These are phyloP conservation scores for Backusella sp. DNA, from an alignment of 192 early-diverging fungal genomes.

Conservation along the genomic window DNA sequence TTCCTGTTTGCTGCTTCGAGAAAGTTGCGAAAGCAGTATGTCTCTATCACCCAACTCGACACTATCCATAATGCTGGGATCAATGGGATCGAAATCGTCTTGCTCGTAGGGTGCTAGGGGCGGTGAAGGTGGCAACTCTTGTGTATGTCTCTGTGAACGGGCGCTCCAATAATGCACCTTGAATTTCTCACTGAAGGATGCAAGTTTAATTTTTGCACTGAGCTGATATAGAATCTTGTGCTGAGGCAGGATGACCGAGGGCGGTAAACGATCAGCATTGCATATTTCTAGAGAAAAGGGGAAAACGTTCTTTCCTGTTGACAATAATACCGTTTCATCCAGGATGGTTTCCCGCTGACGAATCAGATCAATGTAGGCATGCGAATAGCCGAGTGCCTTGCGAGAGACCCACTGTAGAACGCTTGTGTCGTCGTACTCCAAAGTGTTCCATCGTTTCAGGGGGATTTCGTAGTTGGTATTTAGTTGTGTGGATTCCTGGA, in stretches of 20 bases:
- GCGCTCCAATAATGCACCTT: conserved; percentile 4
- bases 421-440: not conserved
- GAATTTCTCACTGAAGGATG: not conserved
- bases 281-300: not conserved
- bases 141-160: not conserved
- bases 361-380: not conserved
- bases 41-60: not conserved
- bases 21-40: not conserved
- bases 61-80: not conserved
- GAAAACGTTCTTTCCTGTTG: not conserved
- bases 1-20: not conserved
- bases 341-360: not conserved
- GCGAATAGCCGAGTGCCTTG: not conserved
- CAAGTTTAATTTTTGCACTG: conserved; percentile 2
- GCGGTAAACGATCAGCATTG: not conserved
- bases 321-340: not conserved
- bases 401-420: not conserved
- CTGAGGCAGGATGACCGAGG: not conserved
- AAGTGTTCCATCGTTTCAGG: not conserved
- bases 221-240: conserved; percentile 3
- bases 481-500: not conserved
- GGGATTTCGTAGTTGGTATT: not conserved
- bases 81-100: not conserved
- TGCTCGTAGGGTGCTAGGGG: not conserved
- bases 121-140: not conserved